Conservation (phyloP, 2,329 filamentous ascomycete species). For the Blastomyces silverae region DNA sequence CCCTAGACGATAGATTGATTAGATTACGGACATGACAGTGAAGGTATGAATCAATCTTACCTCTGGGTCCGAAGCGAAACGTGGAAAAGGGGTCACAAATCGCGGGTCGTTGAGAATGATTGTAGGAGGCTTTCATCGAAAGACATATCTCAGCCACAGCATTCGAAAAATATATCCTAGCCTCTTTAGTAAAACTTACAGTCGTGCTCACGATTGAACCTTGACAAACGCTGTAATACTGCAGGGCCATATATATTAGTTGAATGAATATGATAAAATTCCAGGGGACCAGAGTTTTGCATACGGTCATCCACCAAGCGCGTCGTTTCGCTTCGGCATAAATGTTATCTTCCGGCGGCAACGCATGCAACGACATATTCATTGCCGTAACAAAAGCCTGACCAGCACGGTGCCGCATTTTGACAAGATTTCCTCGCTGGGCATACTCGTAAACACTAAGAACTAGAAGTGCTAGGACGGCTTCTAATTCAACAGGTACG, state of each 20-base stretch:
- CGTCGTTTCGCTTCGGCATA: conserved; percentile 39
- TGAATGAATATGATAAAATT: not conserved
- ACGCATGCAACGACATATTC: conserved; percentile 39
- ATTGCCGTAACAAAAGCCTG: conserved; percentile 41
- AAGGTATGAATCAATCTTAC: conserved; percentile 24
- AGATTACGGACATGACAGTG: conserved; percentile 2
- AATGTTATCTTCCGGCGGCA: conserved; percentile 31
- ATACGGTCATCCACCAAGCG: conserved; percentile 46
- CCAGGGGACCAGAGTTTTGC: conserved; percentile 8
- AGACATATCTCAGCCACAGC: conserved; percentile 15
- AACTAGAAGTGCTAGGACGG: conserved; percentile 37
- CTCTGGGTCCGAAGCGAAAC: conserved; percentile 37
- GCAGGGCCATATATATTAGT: conserved; percentile 12
- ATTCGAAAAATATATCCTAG: conserved; percentile 1
- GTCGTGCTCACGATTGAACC: conserved; percentile 42
- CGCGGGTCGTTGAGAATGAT: conserved; percentile 41
- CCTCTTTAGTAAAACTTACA: conserved; percentile 26
- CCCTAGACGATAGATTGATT: conserved; percentile 26
- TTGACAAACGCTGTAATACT: conserved; percentile 43
- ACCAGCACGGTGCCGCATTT: conserved; percentile 43
- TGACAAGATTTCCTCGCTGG: conserved; percentile 41
- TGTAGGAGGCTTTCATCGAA: conserved; percentile 32
- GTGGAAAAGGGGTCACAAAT: conserved; percentile 40
- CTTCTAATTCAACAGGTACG: conserved; percentile 39
- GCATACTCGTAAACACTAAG: conserved; percentile 44